Conservation (phyloP, 495 filamentous ascomycete genomes). For the Paragyromitra xinjiangensis region DNA sequence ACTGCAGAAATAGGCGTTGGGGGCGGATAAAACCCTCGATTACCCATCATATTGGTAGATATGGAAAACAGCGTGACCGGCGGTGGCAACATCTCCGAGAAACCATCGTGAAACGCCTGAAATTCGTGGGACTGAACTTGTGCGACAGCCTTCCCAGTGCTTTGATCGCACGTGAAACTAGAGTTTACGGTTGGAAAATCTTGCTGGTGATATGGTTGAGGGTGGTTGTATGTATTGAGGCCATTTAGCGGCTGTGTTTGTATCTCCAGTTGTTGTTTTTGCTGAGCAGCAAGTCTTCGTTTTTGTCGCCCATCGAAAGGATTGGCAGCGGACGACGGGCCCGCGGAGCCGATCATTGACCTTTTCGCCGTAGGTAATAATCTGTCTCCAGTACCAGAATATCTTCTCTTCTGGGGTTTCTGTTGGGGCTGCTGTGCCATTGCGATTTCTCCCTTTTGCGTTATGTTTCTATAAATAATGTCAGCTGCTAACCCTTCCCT, state of each 20-base stretch:
- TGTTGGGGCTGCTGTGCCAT: not conserved
- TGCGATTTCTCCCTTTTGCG: not conserved
- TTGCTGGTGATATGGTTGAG: constrained; percentile 58
- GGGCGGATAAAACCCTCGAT: not conserved
- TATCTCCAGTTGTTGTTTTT: constrained; percentile 62
- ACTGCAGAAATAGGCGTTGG: constrained; percentile 21
- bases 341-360: not conserved
- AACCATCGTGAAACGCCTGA: constrained; percentile 7
- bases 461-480: not conserved
- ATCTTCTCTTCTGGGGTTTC: constrained; percentile 13
- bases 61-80: not conserved
- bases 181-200: constrained; percentile 69
- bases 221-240: constrained; percentile 81
- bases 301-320: constrained; percentile 4
- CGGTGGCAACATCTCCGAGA: constrained; percentile 16
- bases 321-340: not conserved
- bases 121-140: constrained; percentile 23
- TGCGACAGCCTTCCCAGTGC: constrained; percentile 7
- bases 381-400: not conserved
- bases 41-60: not conserved
- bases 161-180: constrained; percentile 59
- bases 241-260: constrained; percentile 62
- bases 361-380: constrained; percentile 15
- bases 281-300: not conserved
- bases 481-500: not conserved